Percentiles rank a stretch among this genome's conserved stretches.
These are phyloP conservation scores for Aspergillus thermomutatus DNA, from an alignment of 2,329 filamentous ascomycete species.

Conservation along the genomic window DNA sequence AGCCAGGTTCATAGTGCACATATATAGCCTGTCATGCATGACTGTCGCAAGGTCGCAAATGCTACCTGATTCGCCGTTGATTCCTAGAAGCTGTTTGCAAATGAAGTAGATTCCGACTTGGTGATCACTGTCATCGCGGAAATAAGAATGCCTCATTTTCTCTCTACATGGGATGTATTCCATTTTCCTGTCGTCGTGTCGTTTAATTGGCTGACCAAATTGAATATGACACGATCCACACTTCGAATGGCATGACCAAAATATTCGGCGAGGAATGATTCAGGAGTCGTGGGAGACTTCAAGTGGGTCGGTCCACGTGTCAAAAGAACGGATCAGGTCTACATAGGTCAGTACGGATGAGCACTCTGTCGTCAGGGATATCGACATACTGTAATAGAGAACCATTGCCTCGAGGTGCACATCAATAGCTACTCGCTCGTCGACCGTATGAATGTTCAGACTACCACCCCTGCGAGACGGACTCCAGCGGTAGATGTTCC, in stretches of 20 bases:
- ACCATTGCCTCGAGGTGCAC: conserved; percentile 44
- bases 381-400: conserved; percentile 40
- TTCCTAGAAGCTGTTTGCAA: background rate
- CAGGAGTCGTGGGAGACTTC: background rate
- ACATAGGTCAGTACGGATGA: conserved; percentile 1
- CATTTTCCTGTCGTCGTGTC: background rate
- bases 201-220: background rate
- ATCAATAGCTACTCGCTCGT: conserved; percentile 45
- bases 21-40: background rate
- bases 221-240: background rate
- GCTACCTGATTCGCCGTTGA: background rate
- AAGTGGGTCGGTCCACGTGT: conserved; percentile 19
- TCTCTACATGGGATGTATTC: no score
- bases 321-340: conserved; percentile 34
- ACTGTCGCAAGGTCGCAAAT: conserved; percentile 5
- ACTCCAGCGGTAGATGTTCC: conserved; percentile 52
- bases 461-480: conserved; percentile 45
- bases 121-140: background rate
- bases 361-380: background rate
- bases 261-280: background rate
- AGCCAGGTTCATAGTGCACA: background rate
- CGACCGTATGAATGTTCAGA: conserved; percentile 50
- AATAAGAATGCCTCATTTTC: no score
- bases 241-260: background rate
- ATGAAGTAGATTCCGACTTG: background rate